A percentile compares a stretch with the other conserved stretches of the same genome.
phyloP scores from a whole-genome alignment of 139 green algal species.

The Edaphochlamys debaryana region DNA sequence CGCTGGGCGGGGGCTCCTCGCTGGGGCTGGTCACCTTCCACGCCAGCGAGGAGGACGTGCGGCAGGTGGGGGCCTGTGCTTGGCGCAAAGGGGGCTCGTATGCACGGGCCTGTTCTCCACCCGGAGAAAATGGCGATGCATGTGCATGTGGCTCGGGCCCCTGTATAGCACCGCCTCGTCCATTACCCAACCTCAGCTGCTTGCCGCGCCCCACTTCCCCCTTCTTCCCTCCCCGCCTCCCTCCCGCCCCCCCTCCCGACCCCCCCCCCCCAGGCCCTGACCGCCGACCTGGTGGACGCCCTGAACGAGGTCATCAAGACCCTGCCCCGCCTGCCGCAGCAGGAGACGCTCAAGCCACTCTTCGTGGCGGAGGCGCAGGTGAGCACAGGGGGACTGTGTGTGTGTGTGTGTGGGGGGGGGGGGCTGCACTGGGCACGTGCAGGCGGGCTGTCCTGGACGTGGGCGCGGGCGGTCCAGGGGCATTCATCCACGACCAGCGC shows the following conservation, averaged over 20 bases:
- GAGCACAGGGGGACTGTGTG: no score
- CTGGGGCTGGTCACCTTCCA: constrained; percentile 26
- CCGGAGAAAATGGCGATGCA: no score
- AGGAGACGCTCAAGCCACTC: constrained; percentile 42
- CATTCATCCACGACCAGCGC: no score
- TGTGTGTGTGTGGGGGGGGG: no score
- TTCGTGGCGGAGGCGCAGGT: constrained; percentile 32
- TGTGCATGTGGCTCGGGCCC: no score
- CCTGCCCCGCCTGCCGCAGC: constrained; percentile 50
- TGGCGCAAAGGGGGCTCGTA: no score
- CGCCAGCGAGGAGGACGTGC: constrained; percentile 36
- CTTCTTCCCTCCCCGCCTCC: background rate
- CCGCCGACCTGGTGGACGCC: constrained; percentile 52
- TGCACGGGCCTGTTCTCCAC: no score
- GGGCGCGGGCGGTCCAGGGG: no score
- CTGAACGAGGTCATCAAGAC: constrained; percentile 46
- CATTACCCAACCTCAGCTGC: no score
- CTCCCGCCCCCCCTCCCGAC: background rate
- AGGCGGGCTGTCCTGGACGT: background rate
- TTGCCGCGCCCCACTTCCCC: no score
- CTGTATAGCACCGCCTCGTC: no score
- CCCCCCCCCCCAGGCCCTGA: constrained; percentile 45
- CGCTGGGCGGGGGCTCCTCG: background rate
- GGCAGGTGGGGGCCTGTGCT: background rate
- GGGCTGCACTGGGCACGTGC: no score